Conservation (phyloP, 1,139 yeast genomes). For the Pichia sp. region DNA sequence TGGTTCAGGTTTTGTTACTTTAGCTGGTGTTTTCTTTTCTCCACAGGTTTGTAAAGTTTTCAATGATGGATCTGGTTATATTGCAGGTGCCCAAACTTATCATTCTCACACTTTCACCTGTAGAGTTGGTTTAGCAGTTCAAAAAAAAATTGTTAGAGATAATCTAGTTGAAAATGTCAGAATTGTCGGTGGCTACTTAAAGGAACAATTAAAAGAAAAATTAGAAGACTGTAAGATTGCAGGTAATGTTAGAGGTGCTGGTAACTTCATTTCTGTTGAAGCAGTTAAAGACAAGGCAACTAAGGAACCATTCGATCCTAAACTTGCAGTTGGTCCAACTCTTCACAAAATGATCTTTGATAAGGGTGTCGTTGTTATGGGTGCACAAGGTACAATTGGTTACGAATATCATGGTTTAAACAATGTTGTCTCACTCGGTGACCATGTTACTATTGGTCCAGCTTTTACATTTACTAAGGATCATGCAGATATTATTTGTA, state of each 20-base stretch:
- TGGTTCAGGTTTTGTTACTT: constrained; percentile 58
- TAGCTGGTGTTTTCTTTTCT: constrained; percentile 52
- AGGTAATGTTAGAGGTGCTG: constrained; percentile 57
- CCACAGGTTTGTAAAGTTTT: constrained; percentile 43
- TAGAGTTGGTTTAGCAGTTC: constrained; percentile 53
- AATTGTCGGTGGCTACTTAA: constrained; percentile 44
- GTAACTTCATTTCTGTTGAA: constrained; percentile 56
- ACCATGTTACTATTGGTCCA: constrained; percentile 47
- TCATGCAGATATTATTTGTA: constrained; percentile 41
- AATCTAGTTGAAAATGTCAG: constrained; percentile 43
- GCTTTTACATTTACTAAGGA: constrained; percentile 40
- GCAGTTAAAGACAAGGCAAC: constrained; percentile 45
- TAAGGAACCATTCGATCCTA: constrained; percentile 40
- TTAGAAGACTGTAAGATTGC: constrained; percentile 35
- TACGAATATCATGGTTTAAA: constrained; percentile 28
- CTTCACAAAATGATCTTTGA: constrained; percentile 35
- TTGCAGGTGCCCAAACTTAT: constrained; percentile 54
- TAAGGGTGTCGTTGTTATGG: constrained; percentile 42
- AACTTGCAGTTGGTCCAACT: constrained; percentile 31
- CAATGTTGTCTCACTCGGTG: constrained; percentile 32
- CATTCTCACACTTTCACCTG: constrained; percentile 59
- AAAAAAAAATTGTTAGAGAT: constrained; percentile 41
- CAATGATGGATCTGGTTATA: constrained; percentile 38
- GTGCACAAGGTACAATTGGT: constrained; percentile 35
- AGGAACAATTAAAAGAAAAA: constrained; percentile 33